Percentiles rank a stretch among this genome's conserved stretches.
Evolutionary conservation across 345 rosid species (phyloP).

Genomic region (Moricandia moricandioides): DNA sequence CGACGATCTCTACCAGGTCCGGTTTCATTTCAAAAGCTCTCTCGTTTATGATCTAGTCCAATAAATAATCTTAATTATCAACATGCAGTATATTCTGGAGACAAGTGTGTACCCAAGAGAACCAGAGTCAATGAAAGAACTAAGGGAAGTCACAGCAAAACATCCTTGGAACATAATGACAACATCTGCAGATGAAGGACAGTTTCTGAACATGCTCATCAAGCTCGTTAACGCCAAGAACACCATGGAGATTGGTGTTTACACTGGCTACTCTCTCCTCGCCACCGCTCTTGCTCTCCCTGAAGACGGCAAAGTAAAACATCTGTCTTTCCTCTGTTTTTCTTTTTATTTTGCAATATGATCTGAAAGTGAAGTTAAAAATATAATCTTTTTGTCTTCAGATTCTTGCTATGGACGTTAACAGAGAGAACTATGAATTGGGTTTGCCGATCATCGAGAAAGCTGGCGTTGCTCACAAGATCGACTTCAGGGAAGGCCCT

Average conservation of each 20-base stretch:
- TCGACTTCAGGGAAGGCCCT: slow-evolving; percentile 94
- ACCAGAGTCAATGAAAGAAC: slow-evolving; percentile 94
- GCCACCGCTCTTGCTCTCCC: slow-evolving; percentile 99
- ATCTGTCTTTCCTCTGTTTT: background rate
- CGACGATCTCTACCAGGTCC: slow-evolving; percentile 88
- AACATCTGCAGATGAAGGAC: slow-evolving; percentile 97
- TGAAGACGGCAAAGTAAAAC: slow-evolving; percentile 72
- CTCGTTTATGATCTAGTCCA: background rate
- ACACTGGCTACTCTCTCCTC: slow-evolving; percentile 95
- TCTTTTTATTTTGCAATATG: background rate
- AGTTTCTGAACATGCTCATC: slow-evolving; percentile 84
- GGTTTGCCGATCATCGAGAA: slow-evolving; percentile 85
- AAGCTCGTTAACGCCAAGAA: slow-evolving; percentile 97
- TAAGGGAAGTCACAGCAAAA: slow-evolving; percentile 86
- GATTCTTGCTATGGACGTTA: slow-evolving; percentile 96
- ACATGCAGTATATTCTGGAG: slow-evolving; percentile 78
- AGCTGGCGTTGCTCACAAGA: slow-evolving; percentile 96
- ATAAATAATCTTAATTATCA: background rate
- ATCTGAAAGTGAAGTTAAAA: background rate
- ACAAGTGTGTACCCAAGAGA: slow-evolving; percentile 98
- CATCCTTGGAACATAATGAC: slow-evolving; percentile 99
- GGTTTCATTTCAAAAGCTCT: background rate
- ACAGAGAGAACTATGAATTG: slow-evolving; percentile 85
- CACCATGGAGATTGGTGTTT: slow-evolving; percentile 99
- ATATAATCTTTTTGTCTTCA: slow-evolving; percentile 18